Percentiles rank a stretch among this genome's conserved stretches.
These are phyloP conservation scores for Gossypium schwendimanii DNA, from an alignment of 441 rosid genomes.

Conservation along the genomic window DNA sequence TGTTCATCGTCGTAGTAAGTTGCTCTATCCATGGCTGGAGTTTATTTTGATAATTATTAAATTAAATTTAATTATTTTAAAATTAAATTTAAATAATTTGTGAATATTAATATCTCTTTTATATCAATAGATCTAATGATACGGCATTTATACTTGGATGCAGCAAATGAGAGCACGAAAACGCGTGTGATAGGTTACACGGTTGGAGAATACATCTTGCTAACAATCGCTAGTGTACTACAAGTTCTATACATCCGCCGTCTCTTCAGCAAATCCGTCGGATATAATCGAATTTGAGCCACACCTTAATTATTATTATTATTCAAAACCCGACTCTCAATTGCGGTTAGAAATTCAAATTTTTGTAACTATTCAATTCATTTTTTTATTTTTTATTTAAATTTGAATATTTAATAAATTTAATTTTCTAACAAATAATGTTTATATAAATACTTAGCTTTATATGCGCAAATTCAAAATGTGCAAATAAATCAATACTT, in stretches of 20 bases:
- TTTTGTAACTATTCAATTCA: neutral
- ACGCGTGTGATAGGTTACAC: constrained; percentile 80
- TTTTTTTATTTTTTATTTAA: too few species aligned
- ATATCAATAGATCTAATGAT: neutral
- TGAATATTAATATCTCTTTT: neutral
- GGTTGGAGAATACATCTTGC: constrained; percentile 61
- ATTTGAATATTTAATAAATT: too few species aligned
- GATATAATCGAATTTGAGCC: constrained; percentile 70
- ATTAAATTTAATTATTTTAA: too few species aligned
- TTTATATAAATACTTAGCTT: too few species aligned
- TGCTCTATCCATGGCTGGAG: neutral
- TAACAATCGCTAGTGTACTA: constrained; percentile 60
- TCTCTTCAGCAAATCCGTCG: constrained; percentile 91
- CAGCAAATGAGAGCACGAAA: constrained; percentile 93
- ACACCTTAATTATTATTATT: neutral
- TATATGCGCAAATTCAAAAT: too few species aligned
- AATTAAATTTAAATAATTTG: too few species aligned
- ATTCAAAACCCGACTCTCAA: neutral
- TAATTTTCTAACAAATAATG: too few species aligned
- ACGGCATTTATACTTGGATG: constrained; percentile 15
- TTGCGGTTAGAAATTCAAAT: neutral
- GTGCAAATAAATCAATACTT: too few species aligned
- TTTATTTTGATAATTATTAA: too few species aligned
- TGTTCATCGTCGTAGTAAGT: constrained; percentile 79
- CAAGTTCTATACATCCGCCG: constrained; percentile 77